These are phyloP conservation scores for Plasmodium ovale DNA, from an alignment of 169 alveolate genomes.

Conservation along the genomic window DNA sequence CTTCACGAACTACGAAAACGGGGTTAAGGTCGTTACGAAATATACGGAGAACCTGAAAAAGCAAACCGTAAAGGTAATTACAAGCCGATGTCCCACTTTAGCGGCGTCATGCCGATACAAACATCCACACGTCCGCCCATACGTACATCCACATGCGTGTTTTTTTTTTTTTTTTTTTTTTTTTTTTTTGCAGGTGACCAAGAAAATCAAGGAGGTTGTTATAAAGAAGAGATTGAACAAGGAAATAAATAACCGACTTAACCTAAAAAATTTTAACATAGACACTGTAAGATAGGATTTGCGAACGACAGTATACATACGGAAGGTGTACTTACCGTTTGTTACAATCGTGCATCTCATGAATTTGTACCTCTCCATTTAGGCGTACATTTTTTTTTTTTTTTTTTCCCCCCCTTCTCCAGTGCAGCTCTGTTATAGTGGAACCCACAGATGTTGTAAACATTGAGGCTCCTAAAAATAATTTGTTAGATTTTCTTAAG, in stretches of 20 bases:
- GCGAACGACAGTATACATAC: too few relatives aligned
- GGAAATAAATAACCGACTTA: constrained; percentile 79
- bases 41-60: constrained; percentile 83
- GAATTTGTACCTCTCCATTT: too few relatives aligned
- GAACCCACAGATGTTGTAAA: constrained; percentile 81
- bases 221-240: constrained; percentile 78
- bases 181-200: constrained; percentile 78
- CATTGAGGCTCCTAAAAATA: constrained; percentile 79
- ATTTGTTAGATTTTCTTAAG: constrained; percentile 74
- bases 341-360: too few relatives aligned
- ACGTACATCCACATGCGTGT: not conserved
- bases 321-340: too few relatives aligned
- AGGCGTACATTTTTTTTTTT: constrained; percentile 16
- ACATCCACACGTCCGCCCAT: not conserved
- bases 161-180: not conserved
- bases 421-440: constrained; percentile 61
- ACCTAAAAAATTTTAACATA: constrained; percentile 79
- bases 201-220: constrained; percentile 82
- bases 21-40: constrained; percentile 85
- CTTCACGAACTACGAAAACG: constrained; percentile 81
- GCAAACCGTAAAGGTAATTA: constrained; percentile 87
- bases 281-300: constrained; percentile 75
- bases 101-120: not conserved
- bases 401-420: not conserved
- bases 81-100: not conserved